Conservation (phyloP, 768 basidiomycete species). For the Mycena vulgaris region DNA sequence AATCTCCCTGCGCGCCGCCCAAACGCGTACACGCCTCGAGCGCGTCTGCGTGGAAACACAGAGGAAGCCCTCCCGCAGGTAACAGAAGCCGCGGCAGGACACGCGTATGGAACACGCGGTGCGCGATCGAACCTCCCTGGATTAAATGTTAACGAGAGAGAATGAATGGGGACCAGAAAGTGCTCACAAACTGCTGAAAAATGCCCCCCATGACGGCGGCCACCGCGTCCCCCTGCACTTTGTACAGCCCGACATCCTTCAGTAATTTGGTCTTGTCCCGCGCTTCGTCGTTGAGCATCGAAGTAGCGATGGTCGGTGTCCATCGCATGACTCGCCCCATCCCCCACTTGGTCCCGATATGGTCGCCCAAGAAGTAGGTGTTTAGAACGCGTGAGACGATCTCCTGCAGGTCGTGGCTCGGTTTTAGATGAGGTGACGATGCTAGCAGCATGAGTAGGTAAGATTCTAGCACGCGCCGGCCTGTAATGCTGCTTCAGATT, state of each 20-base stretch:
- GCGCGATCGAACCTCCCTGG: conserved; percentile 65
- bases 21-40: conserved; percentile 60
- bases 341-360: conserved; percentile 83
- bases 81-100: conserved; percentile 60
- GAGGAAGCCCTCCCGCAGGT: conserved; percentile 57
- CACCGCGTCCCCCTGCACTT: conserved; percentile 84
- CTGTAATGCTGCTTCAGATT: conserved; percentile 52
- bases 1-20: conserved; percentile 61
- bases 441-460: conserved; percentile 83
- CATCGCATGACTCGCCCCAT: conserved; percentile 82
- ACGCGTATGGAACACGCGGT: conserved; percentile 66
- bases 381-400: conserved; percentile 73
- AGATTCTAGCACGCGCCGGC: conserved; percentile 82
- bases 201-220: conserved; percentile 84
- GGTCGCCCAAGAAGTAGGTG: conserved; percentile 80
- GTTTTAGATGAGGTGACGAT: conserved; percentile 62
- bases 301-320: conserved; percentile 70
- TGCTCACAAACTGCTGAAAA: conserved; percentile 84
- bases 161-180: neutral
- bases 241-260: conserved; percentile 77
- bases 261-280: conserved; percentile 55
- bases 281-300: conserved; percentile 47
- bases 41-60: conserved; percentile 65
- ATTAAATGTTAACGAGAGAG: conserved; percentile 27
- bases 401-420: conserved; percentile 70